Base-by-base conservation (phyloP, 129 eudicot genomes). In the Calendula officinalis region DNA sequence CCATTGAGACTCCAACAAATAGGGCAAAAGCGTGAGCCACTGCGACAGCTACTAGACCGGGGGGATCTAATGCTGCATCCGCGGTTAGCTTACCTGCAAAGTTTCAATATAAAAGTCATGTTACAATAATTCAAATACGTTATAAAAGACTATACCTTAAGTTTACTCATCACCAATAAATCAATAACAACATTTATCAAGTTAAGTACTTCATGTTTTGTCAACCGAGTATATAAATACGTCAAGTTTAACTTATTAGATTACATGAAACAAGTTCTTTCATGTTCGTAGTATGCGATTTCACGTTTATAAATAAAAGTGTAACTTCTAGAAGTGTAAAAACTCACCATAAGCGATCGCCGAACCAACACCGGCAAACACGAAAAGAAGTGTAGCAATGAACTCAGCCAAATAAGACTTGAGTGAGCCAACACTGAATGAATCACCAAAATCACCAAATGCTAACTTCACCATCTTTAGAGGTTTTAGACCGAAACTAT, bases 291-390 rank as follows among this genome's bases (percentile, higher is more conserved):
- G 27, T 15, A 34, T 34, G 8, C 8, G 5, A 56, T 13, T 56
- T 35, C 27, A 67, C 14, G 17, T 30, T 9, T 11, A 39, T 38
- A 4, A 6, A 53, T 27, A 3, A 6, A 64, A 22, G 30, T 22
- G 1, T 22, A 22, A 22, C 2, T 0, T 22, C 2, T 1, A 22
- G 2, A 22, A n/a, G n/a, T n/a, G 1, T n/a, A n/a, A n/a, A 32
- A 4, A 51, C 71, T 52, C 15, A 67, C 72, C 63, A 41, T 7
- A 67, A 30, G 72, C 72, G 41, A 84, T 75, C 15, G 91, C 91
- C 7, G 91, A 84, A 2, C 91, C 91, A 61, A 84, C 91, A 41
- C 86, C 86, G 6, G 91, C 86, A 64, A 84, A 84, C 30, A 84
- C 86, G 15, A 84, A 84, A 10, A 84, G 80, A 46, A 84, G 82